These are phyloP conservation scores for Xylaria sp. DNA, from an alignment of 2,329 filamentous ascomycete species.

Conservation along the genomic window DNA sequence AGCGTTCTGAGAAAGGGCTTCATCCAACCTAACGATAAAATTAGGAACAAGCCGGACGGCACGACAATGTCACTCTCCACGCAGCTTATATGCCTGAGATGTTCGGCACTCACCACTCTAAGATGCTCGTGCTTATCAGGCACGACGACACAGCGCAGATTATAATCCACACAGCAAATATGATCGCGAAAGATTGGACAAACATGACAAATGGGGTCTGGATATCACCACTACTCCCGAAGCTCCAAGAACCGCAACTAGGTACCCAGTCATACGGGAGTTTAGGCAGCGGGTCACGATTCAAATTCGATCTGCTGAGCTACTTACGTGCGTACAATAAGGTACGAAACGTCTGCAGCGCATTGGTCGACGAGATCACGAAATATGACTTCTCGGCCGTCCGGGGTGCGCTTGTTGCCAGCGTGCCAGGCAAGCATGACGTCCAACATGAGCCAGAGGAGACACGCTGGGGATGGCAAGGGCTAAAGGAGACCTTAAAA, in stretches of 20 bases:
- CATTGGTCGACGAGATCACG: constrained; percentile 66
- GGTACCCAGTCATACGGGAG: constrained; percentile 37
- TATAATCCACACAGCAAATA: constrained; percentile 89
- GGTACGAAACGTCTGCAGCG: constrained; percentile 61
- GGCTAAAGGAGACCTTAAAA: constrained; percentile 68
- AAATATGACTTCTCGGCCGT: constrained; percentile 76
- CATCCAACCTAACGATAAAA: constrained; percentile 27
- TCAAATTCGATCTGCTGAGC: constrained; percentile 78
- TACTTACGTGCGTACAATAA: constrained; percentile 78
- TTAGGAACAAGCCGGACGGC: constrained; percentile 69
- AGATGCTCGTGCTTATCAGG: constrained; percentile 86
- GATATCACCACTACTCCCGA: constrained; percentile 76
- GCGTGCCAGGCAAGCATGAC: constrained; percentile 75
- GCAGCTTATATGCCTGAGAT: constrained; percentile 82
- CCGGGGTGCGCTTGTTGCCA: constrained; percentile 78
- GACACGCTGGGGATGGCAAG: constrained; percentile 81
- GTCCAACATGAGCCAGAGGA: constrained; percentile 56
- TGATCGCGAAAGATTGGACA: constrained; percentile 87
- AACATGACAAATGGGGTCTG: constrained; percentile 90
- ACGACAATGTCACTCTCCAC: constrained; percentile 75
- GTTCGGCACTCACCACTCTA: constrained; percentile 86
- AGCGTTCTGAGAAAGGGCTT: neutral
- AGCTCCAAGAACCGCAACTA: constrained; percentile 43
- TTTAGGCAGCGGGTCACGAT: constrained; percentile 72
- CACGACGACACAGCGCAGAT: constrained; percentile 81